Evolutionary conservation across 192 early-diverging fungal species (phyloP), one percentile per base, ranked within the genome.

Genomic region (Linnemannia elongata): DNA sequence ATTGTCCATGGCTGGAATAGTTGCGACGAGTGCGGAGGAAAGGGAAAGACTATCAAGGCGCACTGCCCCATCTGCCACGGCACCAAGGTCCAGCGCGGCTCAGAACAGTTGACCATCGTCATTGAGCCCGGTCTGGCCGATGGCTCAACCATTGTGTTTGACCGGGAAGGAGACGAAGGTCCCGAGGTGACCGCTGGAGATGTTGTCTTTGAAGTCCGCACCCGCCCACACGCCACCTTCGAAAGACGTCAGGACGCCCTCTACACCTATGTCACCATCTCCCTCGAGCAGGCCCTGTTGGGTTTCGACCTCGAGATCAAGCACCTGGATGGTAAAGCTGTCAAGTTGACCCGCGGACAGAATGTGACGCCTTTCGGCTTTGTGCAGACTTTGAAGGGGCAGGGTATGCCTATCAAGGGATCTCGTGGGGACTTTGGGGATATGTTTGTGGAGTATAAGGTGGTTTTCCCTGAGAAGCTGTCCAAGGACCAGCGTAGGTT

Each of bases 121-220:
- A 83, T 99, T 47, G 97, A 98, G 75, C 93, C 93, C 24, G 99
- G 98, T 54, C 96, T 98, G 94, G 76, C 79, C 22, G 94, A 97
- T 84, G 95, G 93, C 7, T 60, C 70, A 42, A 80, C 60, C 10
- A 81, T 90, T 84, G 69, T 87, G 30, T 95, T 99, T 85, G 99
- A 99, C 63, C 90, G 94, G 49, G 98, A 97, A 88, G 95, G 90
- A 20, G 98, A 99, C 89, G 95, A 99, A 89, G 91, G 92, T 33
- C 99, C 99, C 17, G 99, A 99, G 77, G 89, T 92, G 20, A 91
- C 95, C 57, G 93, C 98, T 17, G 99, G 99, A 9, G 94, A 98
- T 42, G 90, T 98, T 22, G 88, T 97, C 44, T 98, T 99, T 89
- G 92, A 88, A 13, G 45, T 99, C 35, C 82, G 82, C 24, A 94